These are phyloP conservation scores for Penicillium canescens DNA, from an alignment of 495 filamentous ascomycete species.

Conservation along the genomic window DNA sequence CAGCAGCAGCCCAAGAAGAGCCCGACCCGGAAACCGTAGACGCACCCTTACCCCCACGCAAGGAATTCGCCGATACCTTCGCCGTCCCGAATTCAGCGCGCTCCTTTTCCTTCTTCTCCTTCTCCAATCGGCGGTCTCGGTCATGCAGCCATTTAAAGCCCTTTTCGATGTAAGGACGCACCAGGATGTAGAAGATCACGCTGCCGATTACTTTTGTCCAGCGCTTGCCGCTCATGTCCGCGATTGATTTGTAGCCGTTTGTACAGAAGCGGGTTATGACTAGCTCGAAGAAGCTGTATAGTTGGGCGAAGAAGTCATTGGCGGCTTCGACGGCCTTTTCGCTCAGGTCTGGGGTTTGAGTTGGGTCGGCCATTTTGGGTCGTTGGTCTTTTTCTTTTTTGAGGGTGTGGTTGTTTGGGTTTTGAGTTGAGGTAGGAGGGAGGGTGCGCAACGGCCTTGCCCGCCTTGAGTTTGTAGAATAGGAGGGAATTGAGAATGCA, in stretches of 20 bases:
- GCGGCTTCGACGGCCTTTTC: slow-evolving; percentile 30
- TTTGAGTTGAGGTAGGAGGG: not conserved
- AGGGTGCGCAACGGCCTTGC: too few species aligned
- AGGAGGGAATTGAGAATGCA: not conserved
- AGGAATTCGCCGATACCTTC: slow-evolving; percentile 60
- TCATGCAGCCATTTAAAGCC: slow-evolving; percentile 56
- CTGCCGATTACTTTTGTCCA: slow-evolving; percentile 64
- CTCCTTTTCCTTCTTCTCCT: slow-evolving; percentile 47
- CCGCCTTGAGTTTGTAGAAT: not conserved
- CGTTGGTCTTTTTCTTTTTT: slow-evolving; percentile 9
- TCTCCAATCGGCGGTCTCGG: slow-evolving; percentile 53
- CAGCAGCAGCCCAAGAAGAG: too few species aligned
- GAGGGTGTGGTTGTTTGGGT: not conserved
- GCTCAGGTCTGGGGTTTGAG: slow-evolving; percentile 21
- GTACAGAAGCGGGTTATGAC: slow-evolving; percentile 41
- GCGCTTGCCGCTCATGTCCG: slow-evolving; percentile 51
- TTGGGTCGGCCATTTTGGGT: slow-evolving; percentile 22
- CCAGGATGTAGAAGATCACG: slow-evolving; percentile 60
- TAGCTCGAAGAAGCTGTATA: slow-evolving; percentile 29
- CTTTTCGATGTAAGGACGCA: slow-evolving; percentile 65
- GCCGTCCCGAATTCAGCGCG: slow-evolving; percentile 44
- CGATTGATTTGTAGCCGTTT: slow-evolving; percentile 57
- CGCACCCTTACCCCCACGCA: slow-evolving; percentile 47
- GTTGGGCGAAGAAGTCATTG: slow-evolving; percentile 35
- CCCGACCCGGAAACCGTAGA: too few species aligned